These are phyloP conservation scores for Sporisorium graminicola DNA, from an alignment of 1,284 basidiomycete genomes.

Conservation along the genomic window DNA sequence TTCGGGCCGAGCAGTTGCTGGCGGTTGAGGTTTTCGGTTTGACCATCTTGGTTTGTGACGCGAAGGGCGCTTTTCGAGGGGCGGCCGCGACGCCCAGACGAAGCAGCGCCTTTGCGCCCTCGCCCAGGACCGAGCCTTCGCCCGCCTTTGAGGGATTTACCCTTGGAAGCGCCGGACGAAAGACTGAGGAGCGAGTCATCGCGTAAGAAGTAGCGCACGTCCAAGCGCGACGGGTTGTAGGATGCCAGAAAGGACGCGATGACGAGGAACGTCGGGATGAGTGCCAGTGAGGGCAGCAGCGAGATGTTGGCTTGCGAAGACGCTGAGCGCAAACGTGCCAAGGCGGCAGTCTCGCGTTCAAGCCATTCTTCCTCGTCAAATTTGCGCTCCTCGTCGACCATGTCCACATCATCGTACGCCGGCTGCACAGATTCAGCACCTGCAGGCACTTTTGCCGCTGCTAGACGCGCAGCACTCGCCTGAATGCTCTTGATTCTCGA, in stretches of 20 bases:
- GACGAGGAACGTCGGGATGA: slow-evolving; percentile 77
- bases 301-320: slow-evolving; percentile 36
- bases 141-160: slow-evolving; percentile 38
- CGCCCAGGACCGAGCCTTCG: slow-evolving; percentile 38
- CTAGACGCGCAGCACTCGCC: slow-evolving; percentile 33
- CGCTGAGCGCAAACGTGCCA: slow-evolving; percentile 19
- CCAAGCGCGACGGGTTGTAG: slow-evolving; percentile 85
- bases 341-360: slow-evolving; percentile 24
- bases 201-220: slow-evolving; percentile 72
- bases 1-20: slow-evolving; percentile 84
- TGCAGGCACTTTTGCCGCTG: slow-evolving; percentile 11
- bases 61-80: slow-evolving; percentile 26
- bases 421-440: not conserved
- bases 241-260: slow-evolving; percentile 86
- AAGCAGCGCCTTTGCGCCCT: slow-evolving; percentile 27
- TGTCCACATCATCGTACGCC: slow-evolving; percentile 19
- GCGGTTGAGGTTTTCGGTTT: slow-evolving; percentile 72
- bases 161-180: slow-evolving; percentile 32
- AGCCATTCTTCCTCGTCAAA: slow-evolving; percentile 51
- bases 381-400: slow-evolving; percentile 44
- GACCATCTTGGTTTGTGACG: slow-evolving; percentile 40
- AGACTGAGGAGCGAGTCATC: slow-evolving; percentile 51
- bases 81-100: slow-evolving; percentile 19
- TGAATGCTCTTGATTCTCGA: slow-evolving; percentile 40
- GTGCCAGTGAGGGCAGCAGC: slow-evolving; percentile 38